Conservation (phyloP, 225 moss, liverwort and hornwort species). For the Rhytidiadelphus loreus region DNA sequence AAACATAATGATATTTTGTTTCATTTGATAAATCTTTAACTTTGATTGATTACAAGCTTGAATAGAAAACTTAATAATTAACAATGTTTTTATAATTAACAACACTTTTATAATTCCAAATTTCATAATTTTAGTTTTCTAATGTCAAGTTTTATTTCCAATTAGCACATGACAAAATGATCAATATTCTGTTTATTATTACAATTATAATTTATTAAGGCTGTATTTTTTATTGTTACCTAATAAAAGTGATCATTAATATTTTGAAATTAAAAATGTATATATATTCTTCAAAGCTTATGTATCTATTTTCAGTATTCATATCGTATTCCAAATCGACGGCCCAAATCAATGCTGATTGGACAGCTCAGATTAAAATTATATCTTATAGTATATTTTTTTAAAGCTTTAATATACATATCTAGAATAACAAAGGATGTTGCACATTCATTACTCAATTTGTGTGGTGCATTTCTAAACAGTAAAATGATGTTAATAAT, state of each 20-base stretch:
- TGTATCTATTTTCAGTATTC: too few species aligned
- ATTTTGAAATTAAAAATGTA: background rate
- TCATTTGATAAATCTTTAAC: background rate
- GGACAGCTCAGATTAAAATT: too few species aligned
- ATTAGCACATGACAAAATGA: background rate
- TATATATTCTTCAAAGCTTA: background rate
- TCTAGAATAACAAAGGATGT: background rate
- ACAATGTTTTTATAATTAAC: background rate
- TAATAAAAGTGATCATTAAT: too few species aligned
- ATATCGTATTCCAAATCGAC: too few species aligned
- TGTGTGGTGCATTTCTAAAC: background rate
- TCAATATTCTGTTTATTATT: background rate
- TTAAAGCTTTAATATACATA: background rate
- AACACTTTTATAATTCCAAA: too few species aligned
- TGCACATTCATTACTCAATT: background rate
- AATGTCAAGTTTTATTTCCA: background rate
- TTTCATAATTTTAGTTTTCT: too few species aligned
- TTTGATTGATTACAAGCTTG: background rate
- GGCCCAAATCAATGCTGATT: too few species aligned
- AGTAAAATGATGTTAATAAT: background rate
- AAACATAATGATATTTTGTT: too few species aligned
- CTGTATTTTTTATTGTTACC: background rate
- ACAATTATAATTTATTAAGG: background rate
- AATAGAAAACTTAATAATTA: background rate
- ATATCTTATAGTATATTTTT: background rate